phyloP scores from a whole-genome alignment of 305 asterid genomes.

The Plantago coronopus region DNA sequence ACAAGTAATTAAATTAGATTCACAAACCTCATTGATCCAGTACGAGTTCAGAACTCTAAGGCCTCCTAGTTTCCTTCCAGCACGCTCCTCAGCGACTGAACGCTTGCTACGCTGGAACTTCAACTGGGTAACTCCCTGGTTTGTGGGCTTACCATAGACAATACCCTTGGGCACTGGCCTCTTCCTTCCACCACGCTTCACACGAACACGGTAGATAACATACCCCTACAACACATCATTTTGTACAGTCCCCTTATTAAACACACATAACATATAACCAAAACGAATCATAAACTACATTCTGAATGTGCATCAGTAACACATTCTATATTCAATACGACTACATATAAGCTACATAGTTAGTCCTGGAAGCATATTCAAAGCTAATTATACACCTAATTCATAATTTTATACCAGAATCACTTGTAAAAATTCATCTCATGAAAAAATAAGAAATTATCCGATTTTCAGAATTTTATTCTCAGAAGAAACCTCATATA shows the following conservation, averaged over 20 bases:
- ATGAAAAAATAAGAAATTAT: too few relatives aligned
- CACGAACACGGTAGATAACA: conserved; percentile 36
- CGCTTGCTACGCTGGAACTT: conserved; percentile 38
- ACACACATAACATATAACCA: background rate
- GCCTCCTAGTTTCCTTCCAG: conserved; percentile 35
- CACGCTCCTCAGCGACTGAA: conserved; percentile 39
- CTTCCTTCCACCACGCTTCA: conserved; percentile 39
- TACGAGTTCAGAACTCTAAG: conserved; percentile 33
- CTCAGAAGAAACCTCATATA: too few relatives aligned
- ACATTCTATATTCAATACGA: too few relatives aligned
- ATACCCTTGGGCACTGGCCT: conserved; percentile 37
- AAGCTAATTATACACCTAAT: too few relatives aligned
- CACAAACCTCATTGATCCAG: conserved; percentile 35
- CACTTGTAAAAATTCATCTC: too few relatives aligned
- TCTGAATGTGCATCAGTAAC: too few relatives aligned
- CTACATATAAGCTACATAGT: too few relatives aligned
- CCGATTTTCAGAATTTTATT: too few relatives aligned
- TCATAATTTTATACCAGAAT: too few relatives aligned
- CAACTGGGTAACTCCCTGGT: conserved; percentile 35
- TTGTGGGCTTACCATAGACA: conserved; percentile 38
- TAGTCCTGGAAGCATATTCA: too few relatives aligned
- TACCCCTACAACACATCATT: conserved; percentile 23
- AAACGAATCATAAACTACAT: background rate
- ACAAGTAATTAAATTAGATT: background rate
- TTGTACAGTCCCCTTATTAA: background rate